These are phyloP conservation scores for Ceratobasidium sp. DNA, from an alignment of 1,284 basidiomycete species.

Conservation along the genomic window DNA sequence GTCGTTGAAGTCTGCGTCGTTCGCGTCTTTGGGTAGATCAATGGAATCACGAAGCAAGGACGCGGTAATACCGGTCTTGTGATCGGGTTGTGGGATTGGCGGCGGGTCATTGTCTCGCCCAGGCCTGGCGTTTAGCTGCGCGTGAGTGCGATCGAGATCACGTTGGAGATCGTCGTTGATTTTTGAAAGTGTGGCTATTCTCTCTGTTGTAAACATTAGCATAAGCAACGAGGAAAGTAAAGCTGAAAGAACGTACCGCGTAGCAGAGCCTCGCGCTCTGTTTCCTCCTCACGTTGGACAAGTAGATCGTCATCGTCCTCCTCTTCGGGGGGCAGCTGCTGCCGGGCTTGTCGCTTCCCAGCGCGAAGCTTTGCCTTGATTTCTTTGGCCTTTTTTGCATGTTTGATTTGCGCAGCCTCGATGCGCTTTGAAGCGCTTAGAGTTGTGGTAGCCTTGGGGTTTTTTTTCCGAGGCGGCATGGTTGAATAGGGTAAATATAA, in stretches of 20 bases:
- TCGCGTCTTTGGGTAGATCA: no score
- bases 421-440: background rate
- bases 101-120: no score
- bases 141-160: background rate
- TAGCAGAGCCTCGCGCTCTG: background rate
- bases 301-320: background rate
- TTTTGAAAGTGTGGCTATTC: background rate
- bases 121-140: background rate
- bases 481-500: background rate
- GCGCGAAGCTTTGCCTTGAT: background rate
- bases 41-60: no score
- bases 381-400: background rate
- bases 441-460: background rate
- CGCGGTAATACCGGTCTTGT: no score
- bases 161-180: background rate
- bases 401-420: background rate
- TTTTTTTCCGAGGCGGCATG: constrained; percentile 1
- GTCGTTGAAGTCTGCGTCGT: no score
- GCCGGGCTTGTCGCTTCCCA: background rate
- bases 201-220: background rate
- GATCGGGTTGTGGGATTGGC: no score
- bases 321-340: background rate
- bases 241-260: background rate
- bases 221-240: background rate
- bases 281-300: background rate